Conservation (phyloP, 129 eudicot species). For the Centrapalus pauciflorus region DNA sequence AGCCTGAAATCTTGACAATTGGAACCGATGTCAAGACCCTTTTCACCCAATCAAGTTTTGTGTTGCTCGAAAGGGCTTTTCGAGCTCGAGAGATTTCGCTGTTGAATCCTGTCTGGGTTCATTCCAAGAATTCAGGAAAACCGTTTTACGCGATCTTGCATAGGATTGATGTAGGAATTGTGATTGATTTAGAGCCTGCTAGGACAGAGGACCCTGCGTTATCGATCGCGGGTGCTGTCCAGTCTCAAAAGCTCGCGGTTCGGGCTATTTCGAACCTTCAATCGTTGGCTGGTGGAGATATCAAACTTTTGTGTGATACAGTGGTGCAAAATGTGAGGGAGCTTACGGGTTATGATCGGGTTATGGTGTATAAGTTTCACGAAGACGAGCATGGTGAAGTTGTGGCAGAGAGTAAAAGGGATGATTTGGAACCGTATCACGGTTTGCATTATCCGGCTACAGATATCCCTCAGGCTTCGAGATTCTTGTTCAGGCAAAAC, state of each 20-base stretch:
- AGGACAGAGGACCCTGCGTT: slow-evolving; percentile 74
- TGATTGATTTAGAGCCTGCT: slow-evolving; percentile 90
- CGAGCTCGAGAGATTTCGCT: slow-evolving; percentile 60
- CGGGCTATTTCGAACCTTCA: slow-evolving; percentile 74
- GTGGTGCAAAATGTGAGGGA: slow-evolving; percentile 72
- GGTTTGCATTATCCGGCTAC: slow-evolving; percentile 98
- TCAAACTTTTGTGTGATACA: slow-evolving; percentile 68
- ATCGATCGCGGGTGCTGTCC: slow-evolving; percentile 82
- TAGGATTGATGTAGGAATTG: slow-evolving; percentile 86
- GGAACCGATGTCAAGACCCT: slow-evolving; percentile 69
- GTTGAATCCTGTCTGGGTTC: slow-evolving; percentile 73
- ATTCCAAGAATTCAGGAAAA: slow-evolving; percentile 58
- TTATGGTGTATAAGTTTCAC: slow-evolving; percentile 93
- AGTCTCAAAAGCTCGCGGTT: slow-evolving; percentile 89
- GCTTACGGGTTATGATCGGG: slow-evolving; percentile 86
- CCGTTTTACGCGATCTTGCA: slow-evolving; percentile 93
- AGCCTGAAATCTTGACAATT: slow-evolving; percentile 35
- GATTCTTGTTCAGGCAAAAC: slow-evolving; percentile 72
- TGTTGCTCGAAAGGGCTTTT: slow-evolving; percentile 55
- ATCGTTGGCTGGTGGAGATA: slow-evolving; percentile 75
- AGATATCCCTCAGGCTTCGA: slow-evolving; percentile 91
- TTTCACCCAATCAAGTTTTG: slow-evolving; percentile 53
- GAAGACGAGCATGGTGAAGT: slow-evolving; percentile 99
- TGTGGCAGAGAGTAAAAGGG: slow-evolving; percentile 76
- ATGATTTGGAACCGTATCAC: slow-evolving; percentile 74